phyloP scores from a whole-genome alignment of 345 rosid genomes.

The Chamaenerion angustifolium region DNA sequence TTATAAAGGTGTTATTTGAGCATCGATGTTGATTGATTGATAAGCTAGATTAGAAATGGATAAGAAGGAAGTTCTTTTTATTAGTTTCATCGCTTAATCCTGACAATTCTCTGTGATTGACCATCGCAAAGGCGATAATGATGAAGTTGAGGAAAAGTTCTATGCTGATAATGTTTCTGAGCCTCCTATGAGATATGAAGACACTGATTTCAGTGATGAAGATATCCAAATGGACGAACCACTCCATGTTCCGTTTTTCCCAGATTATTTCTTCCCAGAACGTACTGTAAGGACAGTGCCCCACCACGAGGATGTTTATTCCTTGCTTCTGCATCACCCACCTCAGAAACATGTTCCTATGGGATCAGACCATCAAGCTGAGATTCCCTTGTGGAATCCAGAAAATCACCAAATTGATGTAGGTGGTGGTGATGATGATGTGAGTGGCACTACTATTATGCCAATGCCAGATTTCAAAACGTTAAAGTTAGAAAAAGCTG shows the following conservation, averaged over 20 bases:
- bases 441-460: conserved; percentile 43
- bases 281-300: conserved; percentile 13
- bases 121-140: conserved; percentile 12
- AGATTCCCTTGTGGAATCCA: conserved; percentile 32
- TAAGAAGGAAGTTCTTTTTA: neutral
- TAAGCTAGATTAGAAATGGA: too few species aligned
- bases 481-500: conserved; percentile 15
- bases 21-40: too few species aligned
- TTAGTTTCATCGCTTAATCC: conserved; percentile 7
- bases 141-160: conserved; percentile 16
- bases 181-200: conserved; percentile 16
- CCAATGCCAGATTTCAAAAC: conserved; percentile 29
- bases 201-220: conserved; percentile 16
- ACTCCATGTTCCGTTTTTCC: conserved; percentile 19
- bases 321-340: conserved; percentile 14
- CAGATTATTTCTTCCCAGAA: conserved; percentile 27
- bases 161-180: neutral
- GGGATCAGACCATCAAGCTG: conserved; percentile 50
- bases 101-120: conserved; percentile 7
- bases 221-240: conserved; percentile 13
- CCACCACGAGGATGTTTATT: conserved; percentile 22
- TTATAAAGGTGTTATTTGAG: too few species aligned
- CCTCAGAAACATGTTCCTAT: conserved; percentile 29
- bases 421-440: conserved; percentile 13
- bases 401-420: conserved; percentile 5